Conservation (phyloP, 176 grass and related monocot species). For the Eragrostis curvula region DNA sequence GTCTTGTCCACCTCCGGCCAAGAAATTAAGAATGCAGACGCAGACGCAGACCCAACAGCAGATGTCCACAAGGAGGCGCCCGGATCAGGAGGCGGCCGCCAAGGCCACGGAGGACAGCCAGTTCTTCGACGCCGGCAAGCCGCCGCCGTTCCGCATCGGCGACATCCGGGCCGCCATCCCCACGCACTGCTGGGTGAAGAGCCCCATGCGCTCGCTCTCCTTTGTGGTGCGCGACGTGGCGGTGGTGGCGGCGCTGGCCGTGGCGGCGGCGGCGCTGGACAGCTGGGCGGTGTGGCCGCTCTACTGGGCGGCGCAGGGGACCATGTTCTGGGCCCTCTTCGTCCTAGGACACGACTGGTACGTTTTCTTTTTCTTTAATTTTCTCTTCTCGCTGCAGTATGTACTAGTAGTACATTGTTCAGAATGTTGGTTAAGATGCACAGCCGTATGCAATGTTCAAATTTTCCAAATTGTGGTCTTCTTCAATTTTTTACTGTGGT, state of each 20-base stretch:
- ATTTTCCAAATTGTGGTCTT: too few species aligned
- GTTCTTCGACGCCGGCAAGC: conserved; percentile 54
- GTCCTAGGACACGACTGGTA: conserved; percentile 95
- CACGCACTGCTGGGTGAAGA: conserved; percentile 73
- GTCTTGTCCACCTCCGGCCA: neutral
- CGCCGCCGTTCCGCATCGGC: conserved; percentile 87
- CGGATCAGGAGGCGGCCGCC: conserved; percentile 26
- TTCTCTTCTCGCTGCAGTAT: too few species aligned
- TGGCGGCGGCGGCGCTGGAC: conserved; percentile 9
- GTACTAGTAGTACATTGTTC: too few species aligned
- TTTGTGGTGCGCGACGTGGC: conserved; percentile 66
- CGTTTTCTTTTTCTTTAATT: too few species aligned
- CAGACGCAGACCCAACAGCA: neutral
- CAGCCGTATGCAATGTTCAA: too few species aligned
- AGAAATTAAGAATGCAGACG: neutral
- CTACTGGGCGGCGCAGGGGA: conserved; percentile 89
- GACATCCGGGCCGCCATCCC: conserved; percentile 83
- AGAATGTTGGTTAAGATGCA: too few species aligned
- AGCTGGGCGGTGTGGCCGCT: conserved; percentile 57
- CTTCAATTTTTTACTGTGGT: too few species aligned
- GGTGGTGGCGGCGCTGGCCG: conserved; percentile 39
- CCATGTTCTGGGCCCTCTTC: conserved; percentile 98
- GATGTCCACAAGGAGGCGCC: neutral
- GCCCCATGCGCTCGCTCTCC: conserved; percentile 60
- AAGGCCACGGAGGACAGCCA: conserved; percentile 42